Conservation (phyloP, 768 basidiomycete species). For the Rhodosporidiobolus sp. region DNA sequence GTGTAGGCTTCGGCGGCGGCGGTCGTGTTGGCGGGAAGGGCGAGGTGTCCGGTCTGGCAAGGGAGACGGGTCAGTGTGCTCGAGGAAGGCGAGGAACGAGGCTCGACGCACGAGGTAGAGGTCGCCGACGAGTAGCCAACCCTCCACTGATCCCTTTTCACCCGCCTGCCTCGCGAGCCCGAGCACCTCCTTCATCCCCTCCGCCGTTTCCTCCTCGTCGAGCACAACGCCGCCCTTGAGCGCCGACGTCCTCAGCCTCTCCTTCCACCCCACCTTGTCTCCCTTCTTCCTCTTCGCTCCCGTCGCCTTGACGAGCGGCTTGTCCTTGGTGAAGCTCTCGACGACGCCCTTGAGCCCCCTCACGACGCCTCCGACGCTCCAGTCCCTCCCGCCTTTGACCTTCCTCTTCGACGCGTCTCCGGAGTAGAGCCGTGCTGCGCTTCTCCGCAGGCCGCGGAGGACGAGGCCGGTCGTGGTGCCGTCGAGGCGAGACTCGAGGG, state of each 20-base stretch:
- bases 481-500: slow-evolving; percentile 8
- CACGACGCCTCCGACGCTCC: slow-evolving; percentile 15
- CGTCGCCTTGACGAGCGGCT: not conserved
- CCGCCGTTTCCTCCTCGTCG: slow-evolving; percentile 16
- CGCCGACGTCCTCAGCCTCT: not conserved
- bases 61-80: slow-evolving; percentile 24
- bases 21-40: slow-evolving; percentile 60
- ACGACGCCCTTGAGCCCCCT: slow-evolving; percentile 3
- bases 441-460: not conserved
- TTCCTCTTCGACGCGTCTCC: not conserved
- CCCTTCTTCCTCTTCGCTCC: not conserved
- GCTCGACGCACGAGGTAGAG: slow-evolving; percentile 64
- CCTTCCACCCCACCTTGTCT: slow-evolving; percentile 15
- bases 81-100: no score
- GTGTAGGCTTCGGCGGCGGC: slow-evolving; percentile 64
- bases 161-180: slow-evolving; percentile 1
- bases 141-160: slow-evolving; percentile 62
- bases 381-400: slow-evolving; percentile 2
- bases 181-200: slow-evolving; percentile 29
- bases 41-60: slow-evolving; percentile 47
- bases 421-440: not conserved
- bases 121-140: slow-evolving; percentile 51
- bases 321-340: slow-evolving; percentile 7
- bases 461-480: not conserved
- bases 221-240: slow-evolving; percentile 10